Base-by-base conservation (phyloP, 2,329 filamentous ascomycete species). In the Trichoderma guizhouense region DNA sequence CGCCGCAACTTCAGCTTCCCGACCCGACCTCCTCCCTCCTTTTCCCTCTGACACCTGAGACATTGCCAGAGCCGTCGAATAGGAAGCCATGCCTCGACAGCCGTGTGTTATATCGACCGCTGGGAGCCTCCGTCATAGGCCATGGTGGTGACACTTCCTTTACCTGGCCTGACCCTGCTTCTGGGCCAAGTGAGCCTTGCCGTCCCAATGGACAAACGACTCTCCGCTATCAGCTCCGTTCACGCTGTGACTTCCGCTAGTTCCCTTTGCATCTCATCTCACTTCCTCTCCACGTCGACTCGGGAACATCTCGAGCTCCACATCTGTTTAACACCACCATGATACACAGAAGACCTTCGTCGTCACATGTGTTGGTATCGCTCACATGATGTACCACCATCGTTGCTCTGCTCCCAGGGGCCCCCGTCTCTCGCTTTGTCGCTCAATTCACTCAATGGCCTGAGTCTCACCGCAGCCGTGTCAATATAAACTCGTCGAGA, bases 311-410 rank as follows among this genome's bases (percentile, higher is more conserved):
- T 32, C 43, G 53, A 69, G 65, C 65, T 69, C 65, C 65, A 69
- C 65, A 69, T 61, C 65, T 60, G 55, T 60, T 69, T 69, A 69
- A 69, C 65, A 69, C 26, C 36, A 47, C 24, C 65, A 24, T 61
- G 65, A 61, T 69, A 69, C 65, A 69, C 55, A 69, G 26, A 60
- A 51, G 55, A 51, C 53, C 26, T 69, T 69, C n/a, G n/a, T 39
- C 65, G 55, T 69, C 55, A 69, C 65, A 69, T 69, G 65, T 69
- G 65, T 69, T 61, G 53, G 36, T 32, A 61, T 34, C 8, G 36
- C 55, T 47, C 65, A 69, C 65, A 69, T 69, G 65, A 69, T 69
- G 65, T 60, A 30, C 55, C 43, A 61, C 65, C 55, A 51, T 47
- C 53, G 21, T 47, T 68, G n/a, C 47, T 53, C 47, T 69, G 51